phyloP scores from a whole-genome alignment of 2,329 filamentous ascomycete species.

The Chrysoporthe deuterocubensis region DNA sequence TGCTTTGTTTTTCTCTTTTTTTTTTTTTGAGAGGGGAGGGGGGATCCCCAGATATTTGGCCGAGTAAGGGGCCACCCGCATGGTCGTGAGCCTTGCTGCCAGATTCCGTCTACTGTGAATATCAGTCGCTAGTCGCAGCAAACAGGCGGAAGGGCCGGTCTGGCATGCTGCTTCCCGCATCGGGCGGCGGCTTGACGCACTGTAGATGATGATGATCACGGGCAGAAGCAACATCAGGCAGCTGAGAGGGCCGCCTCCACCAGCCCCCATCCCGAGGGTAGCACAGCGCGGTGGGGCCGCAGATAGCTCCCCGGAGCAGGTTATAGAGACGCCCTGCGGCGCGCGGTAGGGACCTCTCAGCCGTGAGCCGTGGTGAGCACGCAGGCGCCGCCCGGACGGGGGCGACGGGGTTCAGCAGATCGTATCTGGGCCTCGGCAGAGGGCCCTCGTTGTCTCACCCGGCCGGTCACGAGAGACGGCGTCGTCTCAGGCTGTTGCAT shows the following conservation, averaged over 20 bases:
- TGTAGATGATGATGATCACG: too few species aligned
- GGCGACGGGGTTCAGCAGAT: too few species aligned
- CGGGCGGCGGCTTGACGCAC: background rate
- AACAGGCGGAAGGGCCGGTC: constrained; percentile 21
- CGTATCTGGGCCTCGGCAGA: too few species aligned
- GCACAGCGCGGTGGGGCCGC: too few species aligned
- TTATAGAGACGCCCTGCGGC: too few species aligned
- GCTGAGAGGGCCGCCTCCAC: too few species aligned
- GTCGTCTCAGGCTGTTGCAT: background rate
- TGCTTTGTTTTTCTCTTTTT: background rate
- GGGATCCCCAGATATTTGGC: background rate
- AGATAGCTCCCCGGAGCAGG: too few species aligned
- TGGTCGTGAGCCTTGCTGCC: background rate
- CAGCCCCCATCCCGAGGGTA: too few species aligned
- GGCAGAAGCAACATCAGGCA: too few species aligned
- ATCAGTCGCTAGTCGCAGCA: background rate
- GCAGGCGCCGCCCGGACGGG: too few species aligned
- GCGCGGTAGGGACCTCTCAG: too few species aligned
- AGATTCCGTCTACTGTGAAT: background rate
- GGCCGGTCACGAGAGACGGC: background rate
- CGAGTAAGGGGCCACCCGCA: constrained; percentile 6
- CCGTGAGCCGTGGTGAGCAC: too few species aligned
- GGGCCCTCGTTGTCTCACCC: background rate
- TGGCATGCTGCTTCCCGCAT: background rate
- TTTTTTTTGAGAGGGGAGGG: background rate